Conservation (phyloP, 805 yeast genomes). For the Schwanniomyces sp. region DNA sequence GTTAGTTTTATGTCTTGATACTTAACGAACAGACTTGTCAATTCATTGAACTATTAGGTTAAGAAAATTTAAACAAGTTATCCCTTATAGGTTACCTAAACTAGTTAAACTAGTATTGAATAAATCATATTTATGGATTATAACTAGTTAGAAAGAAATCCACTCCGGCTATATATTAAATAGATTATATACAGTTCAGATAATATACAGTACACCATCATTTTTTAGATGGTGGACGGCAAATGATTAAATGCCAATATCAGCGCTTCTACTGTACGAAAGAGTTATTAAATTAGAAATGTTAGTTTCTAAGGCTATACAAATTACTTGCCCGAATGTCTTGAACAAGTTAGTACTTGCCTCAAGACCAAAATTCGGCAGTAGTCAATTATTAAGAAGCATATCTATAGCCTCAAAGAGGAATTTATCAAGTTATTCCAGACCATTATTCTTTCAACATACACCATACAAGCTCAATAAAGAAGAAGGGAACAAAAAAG, state of each 20-base stretch:
- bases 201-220: too few relatives aligned
- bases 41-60: too few relatives aligned
- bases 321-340: neutral
- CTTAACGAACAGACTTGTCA: too few relatives aligned
- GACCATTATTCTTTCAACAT: conserved; percentile 3
- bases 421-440: neutral
- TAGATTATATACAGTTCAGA: too few relatives aligned
- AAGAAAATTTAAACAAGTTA: too few relatives aligned
- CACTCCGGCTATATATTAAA: too few relatives aligned
- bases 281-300: neutral
- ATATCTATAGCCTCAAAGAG: neutral
- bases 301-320: neutral
- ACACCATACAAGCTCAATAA: neutral
- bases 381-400: neutral
- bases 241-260: neutral
- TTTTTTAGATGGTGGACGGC: neutral
- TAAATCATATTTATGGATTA: too few relatives aligned
- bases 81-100: too few relatives aligned
- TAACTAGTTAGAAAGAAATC: too few relatives aligned
- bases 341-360: neutral
- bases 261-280: neutral
- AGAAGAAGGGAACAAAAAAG: conserved; percentile 3
- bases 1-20: too few relatives aligned
- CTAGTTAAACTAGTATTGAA: too few relatives aligned
- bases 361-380: neutral